Base-by-base conservation (phyloP, 306 rosid genomes). In the Vicia sativa region DNA sequence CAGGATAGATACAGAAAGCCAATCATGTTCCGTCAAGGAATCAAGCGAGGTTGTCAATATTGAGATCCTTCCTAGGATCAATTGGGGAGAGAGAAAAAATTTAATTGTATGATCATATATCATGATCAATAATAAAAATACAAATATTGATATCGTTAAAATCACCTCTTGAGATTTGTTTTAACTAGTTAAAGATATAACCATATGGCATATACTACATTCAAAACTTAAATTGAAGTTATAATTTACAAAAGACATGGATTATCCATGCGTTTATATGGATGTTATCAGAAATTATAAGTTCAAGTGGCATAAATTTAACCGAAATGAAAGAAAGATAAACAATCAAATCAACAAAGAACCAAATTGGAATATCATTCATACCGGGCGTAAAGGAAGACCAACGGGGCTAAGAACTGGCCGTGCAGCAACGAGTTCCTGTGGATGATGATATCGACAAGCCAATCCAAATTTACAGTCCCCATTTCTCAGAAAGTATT, bases 371-470 rank as follows among this genome's bases (percentile, higher is more conserved):
- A 9, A 45, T 26, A 68, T 54, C 26, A 68, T 15, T 14, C 87
- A 56, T 80, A 91, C 97, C 89, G 87, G 88, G 62, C 96, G 96
- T 61, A 91, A 46, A 11, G 97, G 97, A 44, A 91, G 91, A 66
- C 97, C 97, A 11, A 83, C 42, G 43, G 91, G 85, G 70, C 85
- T 88, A 54, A 88, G 97, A 73, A 78, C 79, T 71, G 91, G 83
- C 49, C 75, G 75, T 39, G 87, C 74, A 60, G 65, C 68, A 34
- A 65, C 69, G 55, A 52, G 85, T 21, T 91, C 93, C 18, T 69
- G 82, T 41, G 97, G 96, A 79, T 91, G 97, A 80, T 91, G 89
- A 76, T 34, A 91, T 56, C 97, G 87, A 82, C 97, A 91, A 28
- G 89, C 76, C 50, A 82, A 70, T 59, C 97, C 96, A 70, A 66